Conservation (phyloP, 495 filamentous ascomycete genomes). For the Pyrenula massariospora region DNA sequence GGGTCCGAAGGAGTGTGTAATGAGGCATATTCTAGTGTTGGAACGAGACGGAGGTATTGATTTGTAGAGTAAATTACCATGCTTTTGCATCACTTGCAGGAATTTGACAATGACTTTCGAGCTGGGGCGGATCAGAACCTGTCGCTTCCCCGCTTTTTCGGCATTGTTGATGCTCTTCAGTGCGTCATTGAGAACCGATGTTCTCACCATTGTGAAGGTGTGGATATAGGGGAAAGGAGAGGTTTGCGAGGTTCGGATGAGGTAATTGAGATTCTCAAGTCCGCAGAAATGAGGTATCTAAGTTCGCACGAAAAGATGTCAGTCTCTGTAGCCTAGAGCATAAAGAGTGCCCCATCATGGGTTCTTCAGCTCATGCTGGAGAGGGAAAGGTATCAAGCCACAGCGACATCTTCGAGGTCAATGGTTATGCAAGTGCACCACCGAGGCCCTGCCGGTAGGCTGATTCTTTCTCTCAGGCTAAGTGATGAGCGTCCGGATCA, state of each 20-base stretch:
- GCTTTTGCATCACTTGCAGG: constrained; percentile 94
- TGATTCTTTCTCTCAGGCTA: constrained; percentile 40
- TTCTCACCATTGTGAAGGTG: constrained; percentile 89
- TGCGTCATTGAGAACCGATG: constrained; percentile 96
- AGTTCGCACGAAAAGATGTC: constrained; percentile 41
- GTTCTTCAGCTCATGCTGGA: constrained; percentile 85
- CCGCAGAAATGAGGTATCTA: constrained; percentile 71
- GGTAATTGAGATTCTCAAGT: constrained; percentile 67
- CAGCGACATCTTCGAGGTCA: too few relatives aligned
- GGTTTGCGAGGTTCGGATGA: neutral
- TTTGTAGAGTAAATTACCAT: constrained; percentile 58
- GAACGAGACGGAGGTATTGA: too few relatives aligned
- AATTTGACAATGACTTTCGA: constrained; percentile 99
- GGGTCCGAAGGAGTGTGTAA: constrained; percentile 70
- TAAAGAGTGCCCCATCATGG: constrained; percentile 89
- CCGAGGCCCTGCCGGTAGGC: constrained; percentile 11
- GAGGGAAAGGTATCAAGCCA: constrained; percentile 35
- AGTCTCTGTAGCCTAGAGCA: constrained; percentile 81
- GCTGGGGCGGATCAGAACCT: constrained; percentile 89
- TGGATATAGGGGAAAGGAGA: constrained; percentile 21
- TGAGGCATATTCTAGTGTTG: too few relatives aligned
- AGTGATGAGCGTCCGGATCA: constrained; percentile 17
- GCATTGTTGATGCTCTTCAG: constrained; percentile 99
- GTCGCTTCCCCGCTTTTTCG: constrained; percentile 97
- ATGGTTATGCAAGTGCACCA: constrained; percentile 80